Base-by-base conservation (phyloP, 2,329 filamentous ascomycete species). In the Aspergillus sp. region DNA sequence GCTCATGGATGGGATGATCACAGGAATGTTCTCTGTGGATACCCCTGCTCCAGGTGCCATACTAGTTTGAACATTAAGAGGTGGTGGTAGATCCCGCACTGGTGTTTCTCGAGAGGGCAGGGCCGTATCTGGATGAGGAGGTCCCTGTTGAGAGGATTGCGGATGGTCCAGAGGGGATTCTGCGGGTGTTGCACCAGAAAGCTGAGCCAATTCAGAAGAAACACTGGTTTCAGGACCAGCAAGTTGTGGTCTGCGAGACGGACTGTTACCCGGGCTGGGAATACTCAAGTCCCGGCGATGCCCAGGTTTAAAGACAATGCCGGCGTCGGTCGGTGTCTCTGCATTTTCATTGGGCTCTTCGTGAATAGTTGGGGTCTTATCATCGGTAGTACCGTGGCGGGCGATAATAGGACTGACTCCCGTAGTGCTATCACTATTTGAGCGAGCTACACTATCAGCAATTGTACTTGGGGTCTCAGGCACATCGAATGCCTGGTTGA, bases 401-500 rank as follows among this genome's bases (percentile, higher is more conserved):
- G 73, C 64, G 70, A 89, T 87, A 54, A 89, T 89, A 2, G 87
- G 87, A 66, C 86, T 88, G 61, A 89, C 85, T 27, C 79, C 79
- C 49, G 82, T 80, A 8, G 86, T 88, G 61, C 85, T 86, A 59
- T 82, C 82, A 57, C 85, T 88, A 63, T 87, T 83, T 53, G 83
- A 87, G 59, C 86, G 77, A 37, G 74, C 77, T n/a, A 86, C 73
- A 41, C 76, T 81, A 53, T 76, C 78, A n/a, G 82, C 81, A 9
- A 79, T 76, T 3, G 84, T 83, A 43, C 80, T 75, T 6, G 78
- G 77, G 39, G 84, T 83, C 60, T 85, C 81, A 25, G 74, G 77
- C 46, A 81, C 78, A 66, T 88, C 85, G 66, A 89, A 89, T 15
- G 87, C 87, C 68, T 87, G 83, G 64, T 88, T 79, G 4, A 89